Evolutionary conservation across 768 basidiomycete species (phyloP).

Genomic region (Pisolithus sp.): DNA sequence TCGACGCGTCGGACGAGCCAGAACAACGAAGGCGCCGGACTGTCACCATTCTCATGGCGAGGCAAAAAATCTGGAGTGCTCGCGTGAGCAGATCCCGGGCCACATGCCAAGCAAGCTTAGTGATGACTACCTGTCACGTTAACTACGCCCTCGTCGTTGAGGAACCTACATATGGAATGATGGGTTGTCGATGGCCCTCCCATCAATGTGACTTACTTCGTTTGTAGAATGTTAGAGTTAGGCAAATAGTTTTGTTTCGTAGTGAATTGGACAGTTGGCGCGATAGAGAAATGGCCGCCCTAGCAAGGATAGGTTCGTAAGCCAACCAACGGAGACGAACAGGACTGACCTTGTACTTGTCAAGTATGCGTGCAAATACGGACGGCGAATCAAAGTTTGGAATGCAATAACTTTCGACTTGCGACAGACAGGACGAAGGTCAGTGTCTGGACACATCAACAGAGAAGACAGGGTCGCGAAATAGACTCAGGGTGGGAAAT

Average conservation of each 20-base stretch:
- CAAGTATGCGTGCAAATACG: conserved; percentile 82
- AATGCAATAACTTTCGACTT: conserved; percentile 89
- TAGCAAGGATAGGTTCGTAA: conserved; percentile 17
- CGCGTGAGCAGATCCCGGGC: neutral
- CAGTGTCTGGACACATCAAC: neutral
- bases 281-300: conserved; percentile 90
- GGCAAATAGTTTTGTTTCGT: conserved; percentile 83
- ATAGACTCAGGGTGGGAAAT: neutral
- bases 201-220: conserved; percentile 43
- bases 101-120: neutral
- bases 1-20: conserved; percentile 86
- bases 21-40: conserved; percentile 60
- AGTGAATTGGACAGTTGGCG: conserved; percentile 59
- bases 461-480: neutral
- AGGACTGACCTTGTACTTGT: conserved; percentile 60
- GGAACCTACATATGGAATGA: conserved; percentile 39
- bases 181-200: neutral
- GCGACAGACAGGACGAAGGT: neutral
- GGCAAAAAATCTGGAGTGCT: conserved; percentile 65
- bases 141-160: conserved; percentile 84
- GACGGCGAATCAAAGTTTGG: conserved; percentile 94
- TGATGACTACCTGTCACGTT: conserved; percentile 59
- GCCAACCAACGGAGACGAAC: neutral
- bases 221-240: conserved; percentile 79
- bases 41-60: conserved; percentile 38